A percentile compares a stretch with the other conserved stretches of the same genome.
Conservation (phyloP, 768 basidiomycete genomes). For the Naganishia onofrii region DNA sequence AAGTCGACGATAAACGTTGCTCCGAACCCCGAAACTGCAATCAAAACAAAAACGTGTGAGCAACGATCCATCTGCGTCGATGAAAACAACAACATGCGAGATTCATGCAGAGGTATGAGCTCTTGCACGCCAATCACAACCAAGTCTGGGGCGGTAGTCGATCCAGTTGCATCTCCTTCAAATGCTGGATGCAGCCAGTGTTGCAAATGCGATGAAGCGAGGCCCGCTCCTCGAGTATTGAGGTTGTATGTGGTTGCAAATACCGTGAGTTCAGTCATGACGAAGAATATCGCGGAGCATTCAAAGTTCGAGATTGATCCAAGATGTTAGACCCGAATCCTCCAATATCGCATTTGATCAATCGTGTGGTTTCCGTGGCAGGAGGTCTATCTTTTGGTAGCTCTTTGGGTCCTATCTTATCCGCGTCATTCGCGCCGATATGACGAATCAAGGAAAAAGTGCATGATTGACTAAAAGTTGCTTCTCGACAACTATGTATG, state of each 20-base stretch:
- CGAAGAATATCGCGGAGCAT: not conserved
- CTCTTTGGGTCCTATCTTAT: too few species aligned
- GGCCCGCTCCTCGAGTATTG: conserved; percentile 68
- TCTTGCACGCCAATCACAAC: conserved; percentile 93
- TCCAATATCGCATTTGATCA: too few species aligned
- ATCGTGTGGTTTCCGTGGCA: too few species aligned
- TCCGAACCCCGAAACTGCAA: conserved; percentile 20
- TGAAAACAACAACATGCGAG: conserved; percentile 59
- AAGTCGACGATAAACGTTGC: conserved; percentile 17
- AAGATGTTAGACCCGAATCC: not conserved
- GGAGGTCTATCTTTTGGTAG: too few species aligned
- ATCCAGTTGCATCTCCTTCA: conserved; percentile 53
- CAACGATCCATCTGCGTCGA: conserved; percentile 6
- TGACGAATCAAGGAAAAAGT: too few species aligned
- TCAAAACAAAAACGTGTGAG: not conserved
- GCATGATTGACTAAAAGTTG: too few species aligned
- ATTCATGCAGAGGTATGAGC: conserved; percentile 80
- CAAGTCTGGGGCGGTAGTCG: conserved; percentile 66
- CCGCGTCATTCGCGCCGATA: too few species aligned
- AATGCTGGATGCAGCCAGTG: conserved; percentile 84
- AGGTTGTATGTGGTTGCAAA: conserved; percentile 71
- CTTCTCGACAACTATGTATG: too few species aligned
- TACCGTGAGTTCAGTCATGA: conserved; percentile 39
- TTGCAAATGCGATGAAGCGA: conserved; percentile 67
- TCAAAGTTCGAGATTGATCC: not conserved